Base-by-base conservation (phyloP, 805 yeast genomes). In the Scheffersomyces lignosus region DNA sequence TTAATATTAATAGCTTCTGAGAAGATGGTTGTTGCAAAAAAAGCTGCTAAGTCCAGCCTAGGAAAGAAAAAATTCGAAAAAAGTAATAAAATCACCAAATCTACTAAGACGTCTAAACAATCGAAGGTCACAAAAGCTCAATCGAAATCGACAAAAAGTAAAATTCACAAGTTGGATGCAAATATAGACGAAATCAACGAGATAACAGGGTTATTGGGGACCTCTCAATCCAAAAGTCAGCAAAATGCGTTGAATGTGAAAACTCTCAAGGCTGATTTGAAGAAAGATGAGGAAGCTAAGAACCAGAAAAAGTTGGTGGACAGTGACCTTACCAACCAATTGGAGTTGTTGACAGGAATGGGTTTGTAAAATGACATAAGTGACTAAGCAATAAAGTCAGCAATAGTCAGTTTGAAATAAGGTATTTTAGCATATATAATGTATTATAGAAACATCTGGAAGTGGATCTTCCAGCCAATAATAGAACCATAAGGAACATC, bases 281-380 rank as follows among this genome's bases (percentile, higher is more conserved):
- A 53, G 37, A 49, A 53, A 31, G 79, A 76, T 41, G 54, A 54
- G 27, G 52, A 60, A 34, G 54, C 47, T 5, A 48, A 52, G 31
- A 52, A 50, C 18, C 42, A 49, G 31, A 54, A 60, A 20, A 59
- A 62, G 44, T 41, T 54, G 40, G 62, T 66, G 4, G 70, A 71
- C n/a, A 48, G 52, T 27, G 79, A 73, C 34, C 44, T 77, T 23
- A 57, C 64, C 13, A 54, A 54, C 31, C 81, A 77, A 51, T 45
- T 77, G 41, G 79, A 76, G 38, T 42, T 75, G 46, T 60, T 77
- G 15, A 66, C 71, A 14, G 77, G 69, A 4, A 64, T 75, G 56
- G 70, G 52, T 18, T 50, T 69, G 20, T 59, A 36, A 30, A 7
- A 20, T 20, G 10, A 10, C n/a, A n/a, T n/a, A n/a, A n/a, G n/a